These are phyloP conservation scores for Claviceps fusiformis DNA, from an alignment of 2,329 filamentous ascomycete species.

Conservation along the genomic window DNA sequence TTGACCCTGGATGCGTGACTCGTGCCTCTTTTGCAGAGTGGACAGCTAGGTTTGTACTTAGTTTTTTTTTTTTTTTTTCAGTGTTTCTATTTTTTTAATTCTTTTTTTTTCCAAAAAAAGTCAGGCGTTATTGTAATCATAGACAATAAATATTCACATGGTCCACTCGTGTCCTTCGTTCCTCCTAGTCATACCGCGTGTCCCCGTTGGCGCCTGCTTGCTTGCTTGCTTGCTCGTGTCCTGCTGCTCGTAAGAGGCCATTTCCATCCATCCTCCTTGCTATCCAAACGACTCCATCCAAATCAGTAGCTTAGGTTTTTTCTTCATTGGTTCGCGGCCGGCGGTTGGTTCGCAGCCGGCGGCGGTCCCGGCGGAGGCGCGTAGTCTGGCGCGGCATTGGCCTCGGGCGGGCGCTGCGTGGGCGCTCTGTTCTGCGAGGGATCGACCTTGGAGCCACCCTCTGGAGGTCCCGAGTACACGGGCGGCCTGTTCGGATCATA, in stretches of 20 bases:
- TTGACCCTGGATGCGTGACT: not conserved
- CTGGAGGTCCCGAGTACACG: conserved; percentile 35
- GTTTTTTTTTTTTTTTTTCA: too few relatives aligned
- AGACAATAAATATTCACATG: not conserved
- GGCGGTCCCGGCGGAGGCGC: conserved; percentile 37
- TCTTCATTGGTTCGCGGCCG: not conserved
- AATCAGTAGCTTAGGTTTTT: not conserved
- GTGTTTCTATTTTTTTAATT: not conserved
- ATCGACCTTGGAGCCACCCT: conserved; percentile 38
- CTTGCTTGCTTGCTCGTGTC: too few relatives aligned
- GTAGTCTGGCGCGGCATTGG: conserved; percentile 14
- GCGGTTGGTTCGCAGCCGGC: conserved; percentile 20
- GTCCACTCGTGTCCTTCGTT: too few relatives aligned
- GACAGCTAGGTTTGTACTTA: not conserved
- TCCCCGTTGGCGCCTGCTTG: too few relatives aligned
- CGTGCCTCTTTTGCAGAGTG: too few relatives aligned
- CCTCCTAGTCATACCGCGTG: too few relatives aligned
- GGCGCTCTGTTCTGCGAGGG: conserved; percentile 29
- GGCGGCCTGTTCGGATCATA: conserved; percentile 47
- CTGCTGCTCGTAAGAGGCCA: too few relatives aligned
- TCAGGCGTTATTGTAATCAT: not conserved
- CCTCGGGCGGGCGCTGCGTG: conserved; percentile 12
- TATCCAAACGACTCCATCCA: not conserved
- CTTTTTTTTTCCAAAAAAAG: too few relatives aligned
- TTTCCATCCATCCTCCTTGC: too few relatives aligned